These are phyloP conservation scores for Alternaria sp. DNA, from an alignment of 2,329 filamentous ascomycete genomes.

Conservation along the genomic window DNA sequence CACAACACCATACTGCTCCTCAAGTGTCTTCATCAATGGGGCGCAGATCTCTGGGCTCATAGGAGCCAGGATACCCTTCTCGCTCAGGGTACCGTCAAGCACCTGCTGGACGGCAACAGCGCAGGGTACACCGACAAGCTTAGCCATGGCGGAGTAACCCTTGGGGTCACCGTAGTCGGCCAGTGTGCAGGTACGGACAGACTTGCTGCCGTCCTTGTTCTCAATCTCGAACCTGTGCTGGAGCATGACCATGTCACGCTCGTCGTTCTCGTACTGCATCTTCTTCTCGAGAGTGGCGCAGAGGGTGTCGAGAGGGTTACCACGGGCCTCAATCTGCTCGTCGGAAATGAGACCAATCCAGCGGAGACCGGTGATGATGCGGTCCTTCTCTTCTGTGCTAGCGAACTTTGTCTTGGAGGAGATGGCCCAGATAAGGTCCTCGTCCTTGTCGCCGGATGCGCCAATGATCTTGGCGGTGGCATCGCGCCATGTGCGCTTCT, in stretches of 20 bases:
- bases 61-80: slow-evolving; percentile 79
- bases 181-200: slow-evolving; percentile 82
- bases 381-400: slow-evolving; percentile 71
- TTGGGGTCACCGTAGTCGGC: slow-evolving; percentile 81
- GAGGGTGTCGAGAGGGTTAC: slow-evolving; percentile 88
- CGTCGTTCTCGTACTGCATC: slow-evolving; percentile 84
- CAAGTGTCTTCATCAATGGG: slow-evolving; percentile 78
- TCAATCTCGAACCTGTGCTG: slow-evolving; percentile 88
- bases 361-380: slow-evolving; percentile 73
- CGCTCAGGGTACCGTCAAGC: slow-evolving; percentile 74
- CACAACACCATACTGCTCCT: slow-evolving; percentile 78
- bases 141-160: slow-evolving; percentile 85
- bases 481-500: slow-evolving; percentile 80
- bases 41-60: slow-evolving; percentile 75
- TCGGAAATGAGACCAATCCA: slow-evolving; percentile 77
- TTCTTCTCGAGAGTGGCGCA: slow-evolving; percentile 89
- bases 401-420: slow-evolving; percentile 77
- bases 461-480: slow-evolving; percentile 80
- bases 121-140: slow-evolving; percentile 78
- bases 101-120: slow-evolving; percentile 79
- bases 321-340: slow-evolving; percentile 72
- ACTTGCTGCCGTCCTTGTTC: slow-evolving; percentile 77
- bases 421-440: slow-evolving; percentile 77
- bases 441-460: slow-evolving; percentile 69
- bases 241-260: slow-evolving; percentile 83